Base-by-base conservation (phyloP, 2,329 filamentous ascomycete species). In the Mycocentrospora acerina region DNA sequence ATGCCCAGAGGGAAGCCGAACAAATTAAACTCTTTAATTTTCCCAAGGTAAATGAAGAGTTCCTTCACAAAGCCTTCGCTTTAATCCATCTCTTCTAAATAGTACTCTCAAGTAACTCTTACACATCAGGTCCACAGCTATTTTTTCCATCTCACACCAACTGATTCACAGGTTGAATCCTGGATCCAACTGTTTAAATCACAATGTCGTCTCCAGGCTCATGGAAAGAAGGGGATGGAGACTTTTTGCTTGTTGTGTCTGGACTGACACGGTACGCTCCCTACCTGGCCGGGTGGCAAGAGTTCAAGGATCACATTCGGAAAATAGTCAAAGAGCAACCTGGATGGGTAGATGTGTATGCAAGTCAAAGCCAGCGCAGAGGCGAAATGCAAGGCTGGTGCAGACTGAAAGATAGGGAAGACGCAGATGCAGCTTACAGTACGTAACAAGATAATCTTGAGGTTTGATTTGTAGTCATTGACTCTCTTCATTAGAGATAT, bases 281-380 rank as follows among this genome's bases (percentile, higher is more conserved):
- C 2, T 64, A 57, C 29, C 36, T 66, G 24, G 36, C 45, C 1
- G 57, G 50, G 6, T 69, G 66, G 66, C 55, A 62, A 53, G 55
- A 59, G n/a, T 62, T 67, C 48, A 69, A 69, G 43, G 66, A 69
- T 25, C 46, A 62, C 18, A 54, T 66, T 18, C 57, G 66, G 7
- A 59, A 52, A 35, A 47, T 54, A 7, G 56, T 67, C 14, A 58
- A 58, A 32, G 54, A 62, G 30, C 64, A 68, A 22, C 66, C 66
- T 13, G 64, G 64, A 3, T 68, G 64, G 66, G 58, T 57, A 10
- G 56, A 68, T n/a, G 59, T 67, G 4, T 50, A 47, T 13, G 35
- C 53, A 17, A 59, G 57, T 8, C 51, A 51, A 33, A 55, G 48
- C 35, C 43, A 53, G 30, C 47, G 51, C 32, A 48, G 49, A 40